Percentiles rank a stretch among this genome's conserved stretches.
These are phyloP conservation scores for Diatrype stigma DNA, from an alignment of 2,329 filamentous ascomycete genomes.

Conservation along the genomic window DNA sequence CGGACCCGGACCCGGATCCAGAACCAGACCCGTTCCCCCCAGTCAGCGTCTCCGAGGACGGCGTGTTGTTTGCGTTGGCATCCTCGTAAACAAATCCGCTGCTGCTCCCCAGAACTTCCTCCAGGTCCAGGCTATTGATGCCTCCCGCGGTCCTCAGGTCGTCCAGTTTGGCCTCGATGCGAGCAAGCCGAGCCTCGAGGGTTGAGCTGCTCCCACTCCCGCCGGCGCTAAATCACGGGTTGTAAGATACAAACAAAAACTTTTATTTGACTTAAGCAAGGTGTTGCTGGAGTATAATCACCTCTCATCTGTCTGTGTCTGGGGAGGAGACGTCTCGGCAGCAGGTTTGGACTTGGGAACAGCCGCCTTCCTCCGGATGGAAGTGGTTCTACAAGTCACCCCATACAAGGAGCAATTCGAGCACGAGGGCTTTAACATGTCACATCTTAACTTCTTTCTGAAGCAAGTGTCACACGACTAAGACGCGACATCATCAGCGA, in stretches of 20 bases:
- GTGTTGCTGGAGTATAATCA: not conserved
- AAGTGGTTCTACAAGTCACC: slow-evolving; percentile 33
- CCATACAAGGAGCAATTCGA: slow-evolving; percentile 40
- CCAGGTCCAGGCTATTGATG: not conserved
- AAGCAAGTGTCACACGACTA: slow-evolving; percentile 40
- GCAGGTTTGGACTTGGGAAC: slow-evolving; percentile 3
- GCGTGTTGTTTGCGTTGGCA: too few relatives aligned
- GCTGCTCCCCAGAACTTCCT: not conserved
- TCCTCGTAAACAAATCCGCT: too few relatives aligned
- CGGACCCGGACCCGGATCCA: too few relatives aligned
- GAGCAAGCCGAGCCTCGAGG: slow-evolving; percentile 21
- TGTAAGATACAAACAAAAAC: too few relatives aligned
- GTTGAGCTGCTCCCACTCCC: slow-evolving; percentile 3
- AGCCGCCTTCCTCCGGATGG: slow-evolving; percentile 19
- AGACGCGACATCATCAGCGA: not conserved
- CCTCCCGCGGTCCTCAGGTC: slow-evolving; percentile 9
- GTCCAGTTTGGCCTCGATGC: slow-evolving; percentile 25
- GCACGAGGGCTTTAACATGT: slow-evolving; percentile 39
- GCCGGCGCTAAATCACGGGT: not conserved
- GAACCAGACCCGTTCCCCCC: too few relatives aligned
- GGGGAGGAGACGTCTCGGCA: slow-evolving; percentile 5
- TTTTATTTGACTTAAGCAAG: too few relatives aligned
- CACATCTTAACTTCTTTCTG: slow-evolving; percentile 43
- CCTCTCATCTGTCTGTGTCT: not conserved
- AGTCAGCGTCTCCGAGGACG: too few relatives aligned